These are phyloP conservation scores for Aspergillus niger DNA, from an alignment of 2,329 filamentous ascomycete genomes.

Conservation along the genomic window DNA sequence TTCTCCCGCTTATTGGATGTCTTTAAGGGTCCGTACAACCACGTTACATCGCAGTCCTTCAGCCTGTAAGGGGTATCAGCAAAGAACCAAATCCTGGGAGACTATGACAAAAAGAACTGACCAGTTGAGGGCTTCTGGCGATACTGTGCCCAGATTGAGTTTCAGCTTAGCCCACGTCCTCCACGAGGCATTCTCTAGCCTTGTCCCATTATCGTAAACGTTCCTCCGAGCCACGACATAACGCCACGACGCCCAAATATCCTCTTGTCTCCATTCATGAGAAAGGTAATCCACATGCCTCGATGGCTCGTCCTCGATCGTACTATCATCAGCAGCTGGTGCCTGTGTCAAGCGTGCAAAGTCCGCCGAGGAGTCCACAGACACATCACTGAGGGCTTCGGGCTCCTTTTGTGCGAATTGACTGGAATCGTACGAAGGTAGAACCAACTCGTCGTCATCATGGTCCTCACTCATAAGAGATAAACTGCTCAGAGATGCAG, in stretches of 20 bases:
- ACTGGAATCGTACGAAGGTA: constrained; percentile 48
- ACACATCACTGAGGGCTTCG: constrained; percentile 25
- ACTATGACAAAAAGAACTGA: constrained; percentile 48
- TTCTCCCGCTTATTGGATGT: constrained; percentile 63
- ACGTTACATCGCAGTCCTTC: constrained; percentile 96
- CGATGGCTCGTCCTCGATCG: constrained; percentile 72
- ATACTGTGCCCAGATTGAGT: constrained; percentile 81
- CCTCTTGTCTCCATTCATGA: constrained; percentile 90
- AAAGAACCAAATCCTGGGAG: neutral
- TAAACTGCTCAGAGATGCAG: constrained; percentile 41
- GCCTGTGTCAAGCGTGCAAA: constrained; percentile 61
- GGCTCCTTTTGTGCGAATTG: constrained; percentile 51
- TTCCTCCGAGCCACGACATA: constrained; percentile 81
- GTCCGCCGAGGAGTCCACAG: constrained; percentile 34
- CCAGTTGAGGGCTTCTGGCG: constrained; percentile 93
- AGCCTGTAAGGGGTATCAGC: constrained; percentile 62
- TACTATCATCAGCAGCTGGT: constrained; percentile 76
- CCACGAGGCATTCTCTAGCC: constrained; percentile 96
- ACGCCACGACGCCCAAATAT: constrained; percentile 97
- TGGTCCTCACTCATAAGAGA: constrained; percentile 34
- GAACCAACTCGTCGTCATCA: constrained; percentile 42
- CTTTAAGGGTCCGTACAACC: constrained; percentile 93
- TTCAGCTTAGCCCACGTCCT: constrained; percentile 94
- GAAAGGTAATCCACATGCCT: constrained; percentile 95
- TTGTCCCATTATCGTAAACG: constrained; percentile 76